Evolutionary conservation across 805 yeast species (phyloP).

Genomic region (Teunomyces lycoperdinae): DNA sequence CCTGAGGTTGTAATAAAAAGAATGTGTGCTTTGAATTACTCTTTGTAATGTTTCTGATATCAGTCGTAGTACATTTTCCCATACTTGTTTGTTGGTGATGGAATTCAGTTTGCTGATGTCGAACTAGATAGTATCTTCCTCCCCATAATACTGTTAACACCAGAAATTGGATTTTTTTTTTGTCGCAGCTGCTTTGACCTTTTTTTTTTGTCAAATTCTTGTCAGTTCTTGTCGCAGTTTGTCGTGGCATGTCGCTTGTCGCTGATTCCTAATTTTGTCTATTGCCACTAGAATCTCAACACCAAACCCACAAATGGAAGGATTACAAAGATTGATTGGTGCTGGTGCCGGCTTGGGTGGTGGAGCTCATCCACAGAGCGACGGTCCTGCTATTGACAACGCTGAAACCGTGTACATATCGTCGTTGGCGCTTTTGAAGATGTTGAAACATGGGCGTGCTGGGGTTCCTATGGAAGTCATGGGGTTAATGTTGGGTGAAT

Average conservation of each 20-base stretch:
- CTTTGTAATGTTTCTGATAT: too few relatives aligned
- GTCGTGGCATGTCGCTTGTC: not conserved
- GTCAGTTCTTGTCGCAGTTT: not conserved
- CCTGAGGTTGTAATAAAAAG: too few relatives aligned
- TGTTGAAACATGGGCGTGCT: conserved; percentile 96
- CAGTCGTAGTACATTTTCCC: too few relatives aligned
- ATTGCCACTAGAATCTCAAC: not conserved
- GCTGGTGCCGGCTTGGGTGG: conserved; percentile 43
- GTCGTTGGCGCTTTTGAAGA: conserved; percentile 88
- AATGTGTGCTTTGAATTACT: too few relatives aligned
- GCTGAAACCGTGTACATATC: conserved; percentile 96
- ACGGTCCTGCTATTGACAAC: conserved; percentile 85
- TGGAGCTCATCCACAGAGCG: conserved; percentile 48
- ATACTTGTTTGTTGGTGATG: too few relatives aligned
- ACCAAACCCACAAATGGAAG: conserved; percentile 34
- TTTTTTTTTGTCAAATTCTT: not conserved
- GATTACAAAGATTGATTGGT: conserved; percentile 48
- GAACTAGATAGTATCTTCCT: too few relatives aligned
- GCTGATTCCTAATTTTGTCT: not conserved
- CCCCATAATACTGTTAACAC: too few relatives aligned
- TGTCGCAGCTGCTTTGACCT: not conserved
- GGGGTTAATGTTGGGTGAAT: conserved; percentile 99
- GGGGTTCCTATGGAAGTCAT: conserved; percentile 80
- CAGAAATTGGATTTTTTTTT: not conserved
- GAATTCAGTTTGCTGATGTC: too few relatives aligned